Base-by-base conservation (phyloP, 371 early-diverging fungal genomes). In the Encephalitozoon romaleae region DNA sequence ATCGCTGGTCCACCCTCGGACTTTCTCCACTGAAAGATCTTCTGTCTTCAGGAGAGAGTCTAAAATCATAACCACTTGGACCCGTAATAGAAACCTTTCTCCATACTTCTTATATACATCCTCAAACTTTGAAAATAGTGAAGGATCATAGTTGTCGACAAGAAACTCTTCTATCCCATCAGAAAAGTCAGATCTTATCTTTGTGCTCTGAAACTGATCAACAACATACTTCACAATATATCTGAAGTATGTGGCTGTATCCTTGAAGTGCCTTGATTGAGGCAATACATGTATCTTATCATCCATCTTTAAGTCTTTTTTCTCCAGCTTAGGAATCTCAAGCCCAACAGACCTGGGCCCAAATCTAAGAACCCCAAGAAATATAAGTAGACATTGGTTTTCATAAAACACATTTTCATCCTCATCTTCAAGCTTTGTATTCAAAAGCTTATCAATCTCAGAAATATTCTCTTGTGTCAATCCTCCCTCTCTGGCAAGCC, bases 1-100 rank as follows among this genome's bases (percentile, higher is more conserved):
- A 38, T 84, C 84, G n/a, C 41, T 4, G 12, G 34, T 70, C 82
- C 82, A 85, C 42, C 82, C 78, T 55, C 83, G 73, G 42, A 66
- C 66, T 52, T 82, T 83, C 43, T 84, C 80, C 28, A 81, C 82
- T 12, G 38, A 53, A 28, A 73, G 51, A 38, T 54, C 67, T 52
- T 70, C 71, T 9, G 54, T 39, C 34, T 73, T 76, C 25, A 71
- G 30, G 23, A 83, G 70, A 21, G 54, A 67, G 18, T 74, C 18
- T 15, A 83, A 45, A 12, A 84, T 76, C 64, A 79, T 55, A 11
- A 77, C 65, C 23, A 81, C 49, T 67, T 83, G 84, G 38, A 81
- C 74, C 63, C 83, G 55, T 21, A 84, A 77, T 0, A 86, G 65
- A 59, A 84, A 81, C 38, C 72, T 52, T 26, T 78, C 75, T 38